Evolutionary conservation across 805 yeast species (phyloP), one percentile per base, ranked within the genome.

Genomic region (Wickerhamiella allomyrinae): DNA sequence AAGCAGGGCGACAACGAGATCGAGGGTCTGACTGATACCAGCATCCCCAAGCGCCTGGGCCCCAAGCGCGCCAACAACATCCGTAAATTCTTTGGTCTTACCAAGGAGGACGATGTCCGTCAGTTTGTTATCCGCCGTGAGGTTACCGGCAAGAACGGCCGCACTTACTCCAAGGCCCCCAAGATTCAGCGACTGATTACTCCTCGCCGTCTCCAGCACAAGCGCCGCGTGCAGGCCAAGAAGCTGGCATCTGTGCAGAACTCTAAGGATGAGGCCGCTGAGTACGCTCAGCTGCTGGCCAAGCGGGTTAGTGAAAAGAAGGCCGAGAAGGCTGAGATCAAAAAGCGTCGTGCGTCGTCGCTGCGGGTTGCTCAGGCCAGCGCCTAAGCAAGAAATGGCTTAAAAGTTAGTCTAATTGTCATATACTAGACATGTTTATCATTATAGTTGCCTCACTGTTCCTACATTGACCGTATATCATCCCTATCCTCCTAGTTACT

Each of bases 21-120:
- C 57, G 94, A 73, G 62, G 98, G 98, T 70, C 76, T 91, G 64
- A 91, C 98, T 62, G 93, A 91, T 69, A 62, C 76, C 63, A 78
- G 87, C 67, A 79, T 80, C 65, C 95, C 98, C 74, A 91, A 89
- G 81, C 87, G 97, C 79, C 80, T 91, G 67, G 98, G 98, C 66
- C 98, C 98, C 73, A 91, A 91, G 94, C 86, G 98, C 82, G 98
- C 98, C 66, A 89, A 86, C 93, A 73, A 89, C 89, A 91, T 91
- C 72, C 87, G 97, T 82, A 89, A 91, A 74, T 91, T 91, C 94
- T 91, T 84, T 67, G 97, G 96, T 74, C 81, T 85, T 63, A 67
- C 93, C 72, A 82, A 84, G 76, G 94, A 82, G 69, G 93, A 82
- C 62, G 94, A 83, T 62, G 89, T 82, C 56, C 77, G 83, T 68